These are phyloP conservation scores for Erythrophleum fordii DNA, from an alignment of 306 rosid genomes.

Conservation along the genomic window DNA sequence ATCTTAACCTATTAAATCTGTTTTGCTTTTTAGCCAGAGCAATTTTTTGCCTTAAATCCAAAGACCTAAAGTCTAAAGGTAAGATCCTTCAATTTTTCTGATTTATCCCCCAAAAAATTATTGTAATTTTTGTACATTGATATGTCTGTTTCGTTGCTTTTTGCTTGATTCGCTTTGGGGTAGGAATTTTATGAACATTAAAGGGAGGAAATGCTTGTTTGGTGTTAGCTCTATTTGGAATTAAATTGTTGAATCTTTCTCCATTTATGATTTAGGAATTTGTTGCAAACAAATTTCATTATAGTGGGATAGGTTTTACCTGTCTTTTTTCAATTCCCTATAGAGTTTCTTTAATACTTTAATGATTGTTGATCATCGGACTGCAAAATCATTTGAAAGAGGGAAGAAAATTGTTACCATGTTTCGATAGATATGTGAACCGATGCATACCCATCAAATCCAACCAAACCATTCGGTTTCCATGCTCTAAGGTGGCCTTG, in stretches of 20 bases:
- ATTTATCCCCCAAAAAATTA: background rate
- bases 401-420: background rate
- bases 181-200: background rate
- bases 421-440: background rate
- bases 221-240: background rate
- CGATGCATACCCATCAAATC: background rate
- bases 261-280: background rate
- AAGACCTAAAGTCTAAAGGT: slow-evolving; percentile 20
- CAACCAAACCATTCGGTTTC: background rate
- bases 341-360: background rate
- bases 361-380: background rate
- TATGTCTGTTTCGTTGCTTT: background rate
- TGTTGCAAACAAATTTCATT: background rate
- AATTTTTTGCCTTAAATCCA: background rate
- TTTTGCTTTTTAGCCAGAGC: too few species aligned
- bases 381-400: background rate
- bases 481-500: too few species aligned
- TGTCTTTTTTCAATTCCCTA: background rate
- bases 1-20: too few species aligned
- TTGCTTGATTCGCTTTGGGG: background rate
- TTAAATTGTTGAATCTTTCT: background rate
- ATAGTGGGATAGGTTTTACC: background rate
- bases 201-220: background rate
- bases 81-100: background rate
- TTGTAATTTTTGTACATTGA: background rate